Evolutionary conservation across 768 basidiomycete genomes (phyloP).

Genomic region (Tephrocybe sp.): DNA sequence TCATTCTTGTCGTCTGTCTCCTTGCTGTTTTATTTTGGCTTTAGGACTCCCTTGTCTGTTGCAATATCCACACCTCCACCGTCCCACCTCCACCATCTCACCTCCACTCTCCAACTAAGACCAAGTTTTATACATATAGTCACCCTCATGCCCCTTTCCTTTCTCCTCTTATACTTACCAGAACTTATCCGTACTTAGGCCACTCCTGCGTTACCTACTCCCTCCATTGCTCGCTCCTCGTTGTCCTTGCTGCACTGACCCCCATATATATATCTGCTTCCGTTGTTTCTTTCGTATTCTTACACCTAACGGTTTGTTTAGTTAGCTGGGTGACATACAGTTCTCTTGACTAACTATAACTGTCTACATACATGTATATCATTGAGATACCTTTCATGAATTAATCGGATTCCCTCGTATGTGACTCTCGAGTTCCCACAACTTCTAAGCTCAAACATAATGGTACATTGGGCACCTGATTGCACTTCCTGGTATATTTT

Average conservation of each 20-base stretch:
- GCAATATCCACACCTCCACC: conserved; percentile 22
- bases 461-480: too few species aligned
- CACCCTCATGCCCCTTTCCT: conserved; percentile 13
- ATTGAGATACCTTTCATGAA: conserved; percentile 23
- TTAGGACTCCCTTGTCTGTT: conserved; percentile 22
- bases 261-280: conserved; percentile 15
- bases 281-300: conserved; percentile 15
- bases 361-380: conserved; percentile 28
- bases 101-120: conserved; percentile 10
- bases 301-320: conserved; percentile 21
- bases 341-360: conserved; percentile 12
- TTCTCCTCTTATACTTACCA: conserved; percentile 10
- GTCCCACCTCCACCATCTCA: too few species aligned
- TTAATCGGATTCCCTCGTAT: conserved; percentile 17
- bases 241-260: conserved; percentile 15
- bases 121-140: conserved; percentile 16
- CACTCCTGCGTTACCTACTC: conserved; percentile 14
- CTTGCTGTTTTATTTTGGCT: conserved; percentile 20
- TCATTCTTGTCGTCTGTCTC: conserved; percentile 18
- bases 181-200: conserved; percentile 9
- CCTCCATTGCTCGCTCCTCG: conserved; percentile 15
- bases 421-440: too few species aligned
- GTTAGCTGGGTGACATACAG: conserved; percentile 15
- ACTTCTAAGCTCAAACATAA: too few species aligned
- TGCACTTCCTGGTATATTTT: too few species aligned